Evolutionary conservation across 352 stramenopile species (phyloP), one percentile per base, ranked within the genome.

Genomic region (Globisporangium emineosum): DNA sequence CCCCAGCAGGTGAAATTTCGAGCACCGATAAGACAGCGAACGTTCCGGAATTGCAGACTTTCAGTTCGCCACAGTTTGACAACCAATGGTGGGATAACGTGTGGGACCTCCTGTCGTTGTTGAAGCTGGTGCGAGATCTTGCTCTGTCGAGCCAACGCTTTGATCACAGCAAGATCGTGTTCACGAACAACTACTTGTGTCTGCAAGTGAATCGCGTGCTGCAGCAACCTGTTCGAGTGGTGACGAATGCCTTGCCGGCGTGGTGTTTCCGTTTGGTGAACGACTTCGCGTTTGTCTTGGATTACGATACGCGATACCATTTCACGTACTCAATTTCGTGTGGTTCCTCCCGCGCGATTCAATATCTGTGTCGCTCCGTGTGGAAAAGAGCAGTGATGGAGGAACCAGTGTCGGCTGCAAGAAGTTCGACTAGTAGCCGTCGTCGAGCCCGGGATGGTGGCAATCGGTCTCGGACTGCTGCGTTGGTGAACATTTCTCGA

Each of bases 291-390:
- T 90, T 91, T 53, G 72, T 88, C 21, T 61, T 93, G n/a, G 71
- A 86, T 17, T 86, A 84, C 54, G 78, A 88, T 1, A 91, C 80
- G 33, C 73, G 78, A 0, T 82, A 76, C 42, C 76, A 89, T 64
- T 89, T 90, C 57, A 73, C 88, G 69, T 90, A 88, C 43, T 76
- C 76, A 17, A 89, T 77, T n/a, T 81, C 72, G 7, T 86, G 81
- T 67, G 84, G 84, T 0, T 77, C 73, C n/a, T 78, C 84, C 17
- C 75, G 84, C 23, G 78, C 84, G 7, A 89, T 93, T 61, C 75
- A 86, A 55, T 88, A 88, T 62, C 63, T 93, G 13, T 88, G 79
- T 53, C 71, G 77, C 1, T 83, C 81, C 15, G 66, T 93, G 15
- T 93, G 84, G 84, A 88, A 81, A 33, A 68, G 76, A 42, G 79